These are phyloP conservation scores for Penicillium cinerascens DNA, from an alignment of 495 filamentous ascomycete genomes.

Conservation along the genomic window DNA sequence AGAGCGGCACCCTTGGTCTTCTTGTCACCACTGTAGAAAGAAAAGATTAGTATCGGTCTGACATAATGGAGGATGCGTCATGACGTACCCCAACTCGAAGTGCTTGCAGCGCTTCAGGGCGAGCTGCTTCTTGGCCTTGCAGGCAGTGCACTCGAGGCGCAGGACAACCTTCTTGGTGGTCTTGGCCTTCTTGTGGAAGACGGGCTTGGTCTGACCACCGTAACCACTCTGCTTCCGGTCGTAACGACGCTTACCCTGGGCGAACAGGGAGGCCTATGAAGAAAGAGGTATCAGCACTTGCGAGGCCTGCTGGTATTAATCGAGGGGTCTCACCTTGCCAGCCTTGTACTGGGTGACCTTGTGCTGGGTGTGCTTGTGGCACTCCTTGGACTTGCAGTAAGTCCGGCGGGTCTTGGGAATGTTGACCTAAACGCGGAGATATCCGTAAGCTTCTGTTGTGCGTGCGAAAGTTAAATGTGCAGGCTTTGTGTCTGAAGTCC, in stretches of 20 bases:
- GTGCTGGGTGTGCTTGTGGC: constrained; percentile 92
- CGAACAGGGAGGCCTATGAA: constrained; percentile 79
- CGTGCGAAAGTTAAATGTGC: not conserved
- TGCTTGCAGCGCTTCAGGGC: constrained; percentile 99
- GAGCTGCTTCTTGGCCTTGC: constrained; percentile 99
- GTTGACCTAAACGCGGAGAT: constrained; percentile 61
- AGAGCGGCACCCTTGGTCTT: constrained; percentile 99
- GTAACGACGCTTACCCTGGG: constrained; percentile 99
- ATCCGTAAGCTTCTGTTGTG: constrained; percentile 12
- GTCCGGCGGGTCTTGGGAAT: constrained; percentile 87
- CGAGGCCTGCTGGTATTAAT: not conserved
- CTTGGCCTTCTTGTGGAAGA: constrained; percentile 99
- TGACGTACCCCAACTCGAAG: constrained; percentile 94
- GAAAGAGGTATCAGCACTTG: constrained; percentile 25
- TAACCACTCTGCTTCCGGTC: constrained; percentile 99
- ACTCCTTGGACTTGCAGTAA: constrained; percentile 93
- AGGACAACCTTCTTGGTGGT: constrained; percentile 99
- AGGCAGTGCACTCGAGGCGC: constrained; percentile 88
- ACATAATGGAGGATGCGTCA: not conserved
- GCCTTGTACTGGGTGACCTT: constrained; percentile 98
- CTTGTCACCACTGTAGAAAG: constrained; percentile 89
- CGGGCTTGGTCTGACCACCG: constrained; percentile 99
- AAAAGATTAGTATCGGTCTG: constrained; percentile 20
- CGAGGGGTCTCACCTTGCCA: constrained; percentile 63
- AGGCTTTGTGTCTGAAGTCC: not conserved